A percentile compares a stretch with the other conserved stretches of the same genome.
Conservation (phyloP, 225 moss, liverwort and hornwort species). For the Ulota crispa region DNA sequence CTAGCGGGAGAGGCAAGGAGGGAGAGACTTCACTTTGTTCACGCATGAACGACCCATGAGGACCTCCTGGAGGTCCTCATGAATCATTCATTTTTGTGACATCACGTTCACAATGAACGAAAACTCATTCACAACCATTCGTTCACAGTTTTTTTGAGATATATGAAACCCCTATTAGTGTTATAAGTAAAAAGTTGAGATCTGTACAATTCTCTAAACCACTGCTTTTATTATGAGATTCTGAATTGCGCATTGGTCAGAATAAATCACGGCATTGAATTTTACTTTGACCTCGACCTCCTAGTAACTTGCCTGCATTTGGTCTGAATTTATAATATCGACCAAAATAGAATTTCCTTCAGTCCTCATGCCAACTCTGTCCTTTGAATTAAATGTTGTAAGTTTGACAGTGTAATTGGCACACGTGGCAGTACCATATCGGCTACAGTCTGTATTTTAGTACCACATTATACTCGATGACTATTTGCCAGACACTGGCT, state of each 20-base stretch:
- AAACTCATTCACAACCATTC: no score
- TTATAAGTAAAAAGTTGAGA: no score
- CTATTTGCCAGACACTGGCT: background rate
- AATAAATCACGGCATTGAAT: background rate
- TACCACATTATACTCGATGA: slow-evolving; percentile 18
- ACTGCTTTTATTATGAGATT: background rate
- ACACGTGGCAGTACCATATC: background rate
- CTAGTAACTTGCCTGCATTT: background rate
- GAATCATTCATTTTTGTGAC: no score
- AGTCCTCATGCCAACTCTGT: background rate
- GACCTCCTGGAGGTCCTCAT: no score
- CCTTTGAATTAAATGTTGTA: background rate
- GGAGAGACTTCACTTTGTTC: no score
- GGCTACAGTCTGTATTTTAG: background rate
- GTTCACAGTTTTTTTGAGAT: no score
- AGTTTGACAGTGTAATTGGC: background rate
- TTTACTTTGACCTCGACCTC: background rate
- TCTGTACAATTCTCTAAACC: background rate
- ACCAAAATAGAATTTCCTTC: background rate
- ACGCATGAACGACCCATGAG: no score
- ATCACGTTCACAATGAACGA: no score
- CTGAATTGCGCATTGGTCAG: background rate
- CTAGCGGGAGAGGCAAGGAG: no score
- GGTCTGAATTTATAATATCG: background rate
- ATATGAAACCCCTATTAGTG: no score